Conservation (phyloP, 2,329 filamentous ascomycete genomes). For the Trichoderma atroviride region DNA sequence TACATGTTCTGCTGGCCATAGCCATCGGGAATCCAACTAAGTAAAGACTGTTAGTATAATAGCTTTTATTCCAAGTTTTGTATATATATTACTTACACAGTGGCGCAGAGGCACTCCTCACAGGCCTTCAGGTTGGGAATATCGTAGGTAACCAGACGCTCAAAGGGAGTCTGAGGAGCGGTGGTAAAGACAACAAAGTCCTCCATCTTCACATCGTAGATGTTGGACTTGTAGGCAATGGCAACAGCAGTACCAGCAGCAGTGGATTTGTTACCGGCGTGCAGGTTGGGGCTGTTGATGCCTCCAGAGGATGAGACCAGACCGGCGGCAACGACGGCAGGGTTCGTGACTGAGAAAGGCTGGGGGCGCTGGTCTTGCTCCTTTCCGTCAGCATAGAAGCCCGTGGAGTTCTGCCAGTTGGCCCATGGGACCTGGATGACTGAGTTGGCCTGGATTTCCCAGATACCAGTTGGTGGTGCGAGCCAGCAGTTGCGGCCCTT, state of each 20-base stretch:
- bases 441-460: conserved; percentile 13
- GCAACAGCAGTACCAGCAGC: conserved; percentile 9
- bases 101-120: conserved; percentile 8
- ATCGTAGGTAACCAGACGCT: conserved; percentile 3
- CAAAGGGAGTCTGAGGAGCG: conserved; percentile 10
- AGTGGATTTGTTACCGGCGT: conserved; percentile 7
- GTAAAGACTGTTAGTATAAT: neutral
- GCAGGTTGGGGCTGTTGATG: conserved; percentile 10
- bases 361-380: neutral
- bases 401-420: conserved; percentile 5
- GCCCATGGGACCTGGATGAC: conserved; percentile 10
- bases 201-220: conserved; percentile 11
- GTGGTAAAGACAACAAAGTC: conserved; percentile 12
- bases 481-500: conserved; percentile 17
- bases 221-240: conserved; percentile 21
- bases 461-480: neutral
- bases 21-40: conserved; percentile 7
- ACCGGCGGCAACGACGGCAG: conserved; percentile 1
- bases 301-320: conserved; percentile 5
- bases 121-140: conserved; percentile 11
- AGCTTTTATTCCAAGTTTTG: neutral
- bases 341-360: conserved; percentile 9
- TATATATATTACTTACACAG: neutral
- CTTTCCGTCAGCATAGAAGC: conserved; percentile 16
- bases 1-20: conserved; percentile 14